Evolutionary conservation across 441 rosid genomes (phyloP), one percentile per base, ranked within the genome.

Genomic region (Erodium texanum): DNA sequence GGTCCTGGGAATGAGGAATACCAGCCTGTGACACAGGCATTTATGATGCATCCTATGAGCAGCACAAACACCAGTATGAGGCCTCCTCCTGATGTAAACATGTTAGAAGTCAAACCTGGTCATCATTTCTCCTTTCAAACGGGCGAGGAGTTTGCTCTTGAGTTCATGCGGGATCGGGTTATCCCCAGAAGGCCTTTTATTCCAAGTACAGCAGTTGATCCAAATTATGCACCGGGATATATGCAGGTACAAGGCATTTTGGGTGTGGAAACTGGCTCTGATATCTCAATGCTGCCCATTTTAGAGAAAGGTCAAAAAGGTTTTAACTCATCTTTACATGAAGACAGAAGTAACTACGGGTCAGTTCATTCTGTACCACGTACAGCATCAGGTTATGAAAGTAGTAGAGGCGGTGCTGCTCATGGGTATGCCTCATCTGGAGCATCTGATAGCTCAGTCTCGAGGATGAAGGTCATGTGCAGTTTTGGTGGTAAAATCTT

Each of bases 121-220:
- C 90, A 61, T 52, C 89, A 87, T 81, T 93, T 73, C 84, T 93
- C 98, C 71, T 86, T 90, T 75, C 93, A 85, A 78, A 93, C 97
- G 4, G 98, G 98, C 18, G 98, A 93, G 79, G 98, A 93, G 80
- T 93, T 93, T 74, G 85, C 93, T 77, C 82, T 93, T 68, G 97
- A 93, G 78, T 93, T 93, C 81, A 90, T 90, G 96, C 85, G 84
- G 43, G 97, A 90, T 70, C 84, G 96, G 70, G 88, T 82, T 19
- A 77, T 72, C 78, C 82, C 83, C 73, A 78, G 75, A 74, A 85
- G 73, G 73, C 89, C 83, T 62, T 75, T 63, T 65, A 71, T 78
- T 66, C 87, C 86, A 19, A 82, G 75, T 66, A 68, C 75, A 66
- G 75, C 64, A 0, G 82, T 72, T 66, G 96, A 85, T 75, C 74